Base-by-base conservation (phyloP, 768 basidiomycete species). In the Punctularia strigosozonata region DNA sequence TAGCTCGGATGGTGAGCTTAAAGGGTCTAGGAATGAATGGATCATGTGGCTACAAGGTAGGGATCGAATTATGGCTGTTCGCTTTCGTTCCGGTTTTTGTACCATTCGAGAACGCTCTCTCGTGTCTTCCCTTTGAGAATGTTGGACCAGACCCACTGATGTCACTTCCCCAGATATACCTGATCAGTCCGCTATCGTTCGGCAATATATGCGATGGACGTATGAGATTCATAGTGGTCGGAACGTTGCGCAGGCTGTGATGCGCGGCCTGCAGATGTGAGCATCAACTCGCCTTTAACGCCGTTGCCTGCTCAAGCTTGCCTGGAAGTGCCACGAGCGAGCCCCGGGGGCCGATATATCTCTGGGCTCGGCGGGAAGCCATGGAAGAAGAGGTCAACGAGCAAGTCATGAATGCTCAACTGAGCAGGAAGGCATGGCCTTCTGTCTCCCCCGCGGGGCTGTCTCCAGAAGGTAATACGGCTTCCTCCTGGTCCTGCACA, bases 171-270 rank as follows among this genome's bases (percentile, higher is more conserved):
- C 19, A 82, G 78, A 83, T 53, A 63, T 76, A 5, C 74, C 73
- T n/a, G 82, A 84, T 50, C 82, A 85, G 47, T 48, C 77, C 1
- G 64, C 69, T 4, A 82, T 84, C 38, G 70, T 82, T 20, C 70
- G 82, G 1, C 80, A 81, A 48, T 85, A 84, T 52, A 84, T 82
- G 80, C 65, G 80, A 7, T 70, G 71, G 48, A 68, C 73, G 0
- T 65, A 69, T 0, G 76, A 83, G 43, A 69, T 85, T 2, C 46
- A 64, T 21, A 75, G 72, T 41, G 69, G 70, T 0, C 66, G 60
- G 43, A 77, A 68, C 25, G 59, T 71, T 5, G 57, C 72, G 4
- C 63, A 72, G 41, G 56, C 66, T 1, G 60, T 82, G 4, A 60
- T 69, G 30, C 65, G 82, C 19, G 71, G 77, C 0, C 51, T 83